These are phyloP conservation scores for Xerocomus minutiporus DNA, from an alignment of 1,284 basidiomycete species.

Conservation along the genomic window DNA sequence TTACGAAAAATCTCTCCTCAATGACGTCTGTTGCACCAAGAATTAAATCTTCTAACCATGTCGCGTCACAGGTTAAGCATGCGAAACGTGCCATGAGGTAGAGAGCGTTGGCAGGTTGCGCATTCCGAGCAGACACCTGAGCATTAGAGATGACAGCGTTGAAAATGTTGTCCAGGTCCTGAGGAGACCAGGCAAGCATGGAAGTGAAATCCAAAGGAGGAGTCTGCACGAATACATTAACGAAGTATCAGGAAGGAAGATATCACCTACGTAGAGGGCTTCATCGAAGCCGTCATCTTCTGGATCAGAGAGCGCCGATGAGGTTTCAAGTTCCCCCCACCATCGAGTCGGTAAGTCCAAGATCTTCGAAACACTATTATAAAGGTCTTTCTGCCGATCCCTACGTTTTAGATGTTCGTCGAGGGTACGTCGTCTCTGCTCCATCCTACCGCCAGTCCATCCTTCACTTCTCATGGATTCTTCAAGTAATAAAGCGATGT, in stretches of 20 bases:
- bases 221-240: slow-evolving; percentile 43
- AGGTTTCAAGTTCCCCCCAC: slow-evolving; percentile 55
- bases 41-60: slow-evolving; percentile 89
- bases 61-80: slow-evolving; percentile 77
- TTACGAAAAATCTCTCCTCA: slow-evolving; percentile 87
- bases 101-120: slow-evolving; percentile 77
- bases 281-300: slow-evolving; percentile 47
- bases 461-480: slow-evolving; percentile 76
- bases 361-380: slow-evolving; percentile 50
- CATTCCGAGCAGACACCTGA: slow-evolving; percentile 60
- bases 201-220: slow-evolving; percentile 68
- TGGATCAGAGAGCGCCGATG: slow-evolving; percentile 36
- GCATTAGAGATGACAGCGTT: slow-evolving; percentile 75
- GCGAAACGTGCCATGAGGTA: slow-evolving; percentile 88
- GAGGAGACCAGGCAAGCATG: slow-evolving; percentile 89
- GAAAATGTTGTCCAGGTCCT: slow-evolving; percentile 72
- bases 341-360: slow-evolving; percentile 57
- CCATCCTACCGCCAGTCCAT: slow-evolving; percentile 67
- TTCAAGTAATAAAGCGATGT: slow-evolving; percentile 74
- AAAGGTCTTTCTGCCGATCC: slow-evolving; percentile 48
- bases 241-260: slow-evolving; percentile 15
- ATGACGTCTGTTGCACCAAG: slow-evolving; percentile 88
- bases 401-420: slow-evolving; percentile 57
- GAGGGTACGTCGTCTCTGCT: slow-evolving; percentile 51
- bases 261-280: slow-evolving; percentile 48